Evolutionary conservation across 2,329 filamentous ascomycete genomes (phyloP).

Genomic region (Fusarium sp.): DNA sequence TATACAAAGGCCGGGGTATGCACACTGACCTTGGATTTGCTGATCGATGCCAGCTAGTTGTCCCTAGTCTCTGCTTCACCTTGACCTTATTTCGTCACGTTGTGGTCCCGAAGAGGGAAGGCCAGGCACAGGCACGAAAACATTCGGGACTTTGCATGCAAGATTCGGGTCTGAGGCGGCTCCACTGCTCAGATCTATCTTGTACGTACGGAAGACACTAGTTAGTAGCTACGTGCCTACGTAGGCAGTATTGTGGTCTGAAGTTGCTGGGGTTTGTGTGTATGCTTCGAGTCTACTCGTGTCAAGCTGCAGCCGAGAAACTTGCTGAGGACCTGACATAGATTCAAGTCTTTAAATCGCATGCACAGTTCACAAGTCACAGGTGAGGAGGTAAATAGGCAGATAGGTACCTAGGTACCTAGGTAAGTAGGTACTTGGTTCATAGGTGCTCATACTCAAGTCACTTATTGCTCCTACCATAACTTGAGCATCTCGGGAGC

Average conservation of each 20-base stretch:
- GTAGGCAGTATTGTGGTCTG: not conserved
- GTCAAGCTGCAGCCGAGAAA: not conserved
- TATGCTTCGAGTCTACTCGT: conserved; percentile 1
- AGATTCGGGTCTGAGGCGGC: conserved; percentile 39
- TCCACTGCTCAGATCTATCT: conserved; percentile 39
- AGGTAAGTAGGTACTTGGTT: not conserved
- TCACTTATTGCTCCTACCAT: not conserved
- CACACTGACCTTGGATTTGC: conserved; percentile 22
- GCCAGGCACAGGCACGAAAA: conserved; percentile 34
- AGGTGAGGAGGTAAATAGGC: not conserved
- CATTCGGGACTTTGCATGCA: conserved; percentile 29
- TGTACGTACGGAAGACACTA: conserved; percentile 6
- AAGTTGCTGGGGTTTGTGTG: not conserved
- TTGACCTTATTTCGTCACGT: conserved; percentile 23
- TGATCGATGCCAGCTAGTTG: conserved; percentile 18
- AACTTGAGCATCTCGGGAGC: conserved; percentile 15
- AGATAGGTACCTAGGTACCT: not conserved
- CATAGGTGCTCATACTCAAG: not conserved
- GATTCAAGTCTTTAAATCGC: not conserved
- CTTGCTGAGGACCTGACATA: not conserved
- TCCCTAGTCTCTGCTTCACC: conserved; percentile 23
- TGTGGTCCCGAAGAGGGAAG: conserved; percentile 6
- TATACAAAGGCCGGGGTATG: conserved; percentile 12
- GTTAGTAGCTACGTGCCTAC: conserved; percentile 1
- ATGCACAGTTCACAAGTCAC: not conserved